Evolutionary conservation across 805 yeast genomes (phyloP).

Genomic region (Pichia gijzeniarum): DNA sequence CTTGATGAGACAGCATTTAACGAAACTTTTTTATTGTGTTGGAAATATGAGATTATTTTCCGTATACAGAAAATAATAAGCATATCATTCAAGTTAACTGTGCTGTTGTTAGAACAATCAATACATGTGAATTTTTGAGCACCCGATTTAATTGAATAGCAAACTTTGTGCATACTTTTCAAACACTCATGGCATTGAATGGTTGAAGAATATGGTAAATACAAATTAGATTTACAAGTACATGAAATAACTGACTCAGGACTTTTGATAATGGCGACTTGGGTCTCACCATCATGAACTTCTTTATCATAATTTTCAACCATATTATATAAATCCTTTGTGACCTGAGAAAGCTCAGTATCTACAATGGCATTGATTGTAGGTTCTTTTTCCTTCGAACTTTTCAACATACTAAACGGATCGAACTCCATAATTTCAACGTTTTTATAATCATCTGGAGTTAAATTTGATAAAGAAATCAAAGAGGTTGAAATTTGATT

Average conservation of each 20-base stretch:
- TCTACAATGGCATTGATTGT: not conserved
- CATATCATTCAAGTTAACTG: conserved; percentile 11
- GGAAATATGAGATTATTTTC: conserved; percentile 14
- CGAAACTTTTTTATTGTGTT: conserved; percentile 1
- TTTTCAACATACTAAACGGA: conserved; percentile 20
- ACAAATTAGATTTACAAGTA: conserved; percentile 16
- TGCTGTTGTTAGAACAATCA: conserved; percentile 9
- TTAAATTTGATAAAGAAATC: conserved; percentile 25
- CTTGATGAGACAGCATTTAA: conserved; percentile 9
- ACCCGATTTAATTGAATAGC: conserved; percentile 13
- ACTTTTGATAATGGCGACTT: conserved; percentile 2
- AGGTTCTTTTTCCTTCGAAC: not conserved
- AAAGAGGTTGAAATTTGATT: conserved; percentile 18
- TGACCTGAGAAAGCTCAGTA: conserved; percentile 19
- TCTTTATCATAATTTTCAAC: conserved; percentile 4
- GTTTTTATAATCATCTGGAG: conserved; percentile 30
- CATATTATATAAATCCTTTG: conserved; percentile 18
- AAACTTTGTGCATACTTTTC: conserved; percentile 17
- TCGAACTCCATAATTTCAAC: conserved; percentile 22
- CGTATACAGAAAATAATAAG: conserved; percentile 18
- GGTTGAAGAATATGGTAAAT: conserved; percentile 10
- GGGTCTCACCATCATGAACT: conserved; percentile 9
- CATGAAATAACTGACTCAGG: conserved; percentile 12
- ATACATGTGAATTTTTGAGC: conserved; percentile 15
- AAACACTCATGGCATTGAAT: conserved; percentile 19